Percentiles rank a stretch among this genome's conserved stretches.
Conservation (phyloP, 1,139 yeast species). For the Blastobotrys arbuscula region DNA sequence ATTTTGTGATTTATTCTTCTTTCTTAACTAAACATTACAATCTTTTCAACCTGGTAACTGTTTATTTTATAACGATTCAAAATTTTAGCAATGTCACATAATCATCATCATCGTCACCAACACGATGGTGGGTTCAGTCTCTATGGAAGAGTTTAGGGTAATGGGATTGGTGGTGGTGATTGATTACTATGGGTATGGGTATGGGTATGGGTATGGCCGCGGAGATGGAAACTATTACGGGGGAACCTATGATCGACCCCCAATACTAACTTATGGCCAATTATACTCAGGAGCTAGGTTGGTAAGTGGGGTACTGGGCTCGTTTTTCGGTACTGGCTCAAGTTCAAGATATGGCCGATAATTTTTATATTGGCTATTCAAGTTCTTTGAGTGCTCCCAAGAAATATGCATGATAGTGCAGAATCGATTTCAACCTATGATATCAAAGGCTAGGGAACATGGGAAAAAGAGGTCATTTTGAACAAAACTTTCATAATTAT, state of each 20-base stretch:
- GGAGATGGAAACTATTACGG: neutral
- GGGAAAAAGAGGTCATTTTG: slow-evolving; percentile 10
- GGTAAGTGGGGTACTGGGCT: neutral
- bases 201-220: neutral
- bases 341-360: slow-evolving; percentile 1
- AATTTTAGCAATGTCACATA: neutral
- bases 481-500: neutral
- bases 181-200: neutral
- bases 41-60: too few species aligned
- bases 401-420: too few species aligned
- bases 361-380: too few species aligned
- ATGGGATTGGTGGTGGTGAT: neutral
- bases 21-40: too few species aligned
- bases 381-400: too few species aligned
- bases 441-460: too few species aligned
- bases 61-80: neutral
- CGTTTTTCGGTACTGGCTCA: neutral
- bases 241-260: neutral
- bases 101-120: slow-evolving; percentile 2
- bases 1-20: too few species aligned
- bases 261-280: neutral
- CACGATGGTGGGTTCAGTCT: neutral
- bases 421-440: too few species aligned
- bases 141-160: neutral
- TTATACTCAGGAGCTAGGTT: neutral